A percentile compares a stretch with the other conserved stretches of the same genome.
Conservation (phyloP, 352 stramenopile genomes). For the Globisporangium parvum region DNA sequence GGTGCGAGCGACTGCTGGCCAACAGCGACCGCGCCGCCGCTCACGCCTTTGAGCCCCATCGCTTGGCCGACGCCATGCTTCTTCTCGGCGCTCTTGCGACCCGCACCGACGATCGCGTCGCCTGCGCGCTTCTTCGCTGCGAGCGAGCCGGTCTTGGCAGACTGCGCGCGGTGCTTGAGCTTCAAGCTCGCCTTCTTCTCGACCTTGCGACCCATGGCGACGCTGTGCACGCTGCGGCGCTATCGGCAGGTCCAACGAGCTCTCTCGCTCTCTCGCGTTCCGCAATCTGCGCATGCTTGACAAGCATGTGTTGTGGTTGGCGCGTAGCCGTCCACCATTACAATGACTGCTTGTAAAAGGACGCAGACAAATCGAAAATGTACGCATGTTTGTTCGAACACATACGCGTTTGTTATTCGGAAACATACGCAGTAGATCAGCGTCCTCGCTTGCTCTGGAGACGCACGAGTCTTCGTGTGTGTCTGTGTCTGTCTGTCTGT, state of each 20-base stretch:
- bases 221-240: neutral
- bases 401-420: too few species aligned
- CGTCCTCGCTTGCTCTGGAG: too few species aligned
- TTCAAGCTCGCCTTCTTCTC: slow-evolving; percentile 14
- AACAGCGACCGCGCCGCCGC: neutral
- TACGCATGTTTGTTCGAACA: too few species aligned
- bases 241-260: neutral
- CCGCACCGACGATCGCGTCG: slow-evolving; percentile 2
- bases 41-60: neutral
- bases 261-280: neutral
- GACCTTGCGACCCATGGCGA: slow-evolving; percentile 8
- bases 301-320: too few species aligned
- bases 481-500: too few species aligned
- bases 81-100: slow-evolving; percentile 8
- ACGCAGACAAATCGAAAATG: too few species aligned
- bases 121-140: slow-evolving; percentile 10
- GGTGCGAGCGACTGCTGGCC: slow-evolving; percentile 18
- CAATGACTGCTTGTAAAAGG: too few species aligned
- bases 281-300: too few species aligned
- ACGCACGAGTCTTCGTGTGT: too few species aligned
- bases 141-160: slow-evolving; percentile 12
- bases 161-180: slow-evolving; percentile 17
- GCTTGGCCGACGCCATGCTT: slow-evolving; percentile 5
- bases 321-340: too few species aligned
- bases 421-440: too few species aligned